A percentile compares a stretch with the other conserved stretches of the same genome.
phyloP scores from a whole-genome alignment of 495 filamentous ascomycete genomes.

The Schizothecium vesticola region DNA sequence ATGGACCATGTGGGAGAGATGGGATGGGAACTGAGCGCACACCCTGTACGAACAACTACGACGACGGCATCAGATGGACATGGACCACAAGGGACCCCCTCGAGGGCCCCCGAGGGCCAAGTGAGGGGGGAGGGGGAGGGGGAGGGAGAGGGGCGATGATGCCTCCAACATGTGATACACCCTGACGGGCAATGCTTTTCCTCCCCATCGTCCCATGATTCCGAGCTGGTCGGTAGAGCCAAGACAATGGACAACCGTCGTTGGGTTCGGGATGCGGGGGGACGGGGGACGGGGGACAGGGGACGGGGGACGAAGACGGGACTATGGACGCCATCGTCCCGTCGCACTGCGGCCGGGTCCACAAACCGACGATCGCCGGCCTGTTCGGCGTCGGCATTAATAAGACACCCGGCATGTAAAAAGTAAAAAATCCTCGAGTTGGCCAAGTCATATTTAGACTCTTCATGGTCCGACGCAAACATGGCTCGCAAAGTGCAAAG shows the following conservation, averaged over 20 bases:
- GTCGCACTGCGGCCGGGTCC: not conserved
- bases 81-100: not conserved
- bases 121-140: not conserved
- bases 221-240: not conserved
- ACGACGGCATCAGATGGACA: not conserved
- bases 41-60: not conserved
- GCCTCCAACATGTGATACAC: not conserved
- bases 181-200: not conserved
- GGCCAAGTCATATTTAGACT: not conserved
- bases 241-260: not conserved
- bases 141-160: not conserved
- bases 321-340: not conserved
- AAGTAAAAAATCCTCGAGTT: not conserved
- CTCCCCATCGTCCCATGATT: not conserved
- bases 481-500: not conserved
- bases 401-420: not conserved
- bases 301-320: not conserved
- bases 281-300: not conserved
- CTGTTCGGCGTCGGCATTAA: not conserved
- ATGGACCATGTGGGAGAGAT: not conserved
- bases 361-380: not conserved
- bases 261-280: not conserved
- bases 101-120: not conserved
- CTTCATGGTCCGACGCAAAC: not conserved
- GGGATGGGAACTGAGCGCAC: not conserved